Conservation (phyloP, 345 rosid species). For the Syzygium oleosum region DNA sequence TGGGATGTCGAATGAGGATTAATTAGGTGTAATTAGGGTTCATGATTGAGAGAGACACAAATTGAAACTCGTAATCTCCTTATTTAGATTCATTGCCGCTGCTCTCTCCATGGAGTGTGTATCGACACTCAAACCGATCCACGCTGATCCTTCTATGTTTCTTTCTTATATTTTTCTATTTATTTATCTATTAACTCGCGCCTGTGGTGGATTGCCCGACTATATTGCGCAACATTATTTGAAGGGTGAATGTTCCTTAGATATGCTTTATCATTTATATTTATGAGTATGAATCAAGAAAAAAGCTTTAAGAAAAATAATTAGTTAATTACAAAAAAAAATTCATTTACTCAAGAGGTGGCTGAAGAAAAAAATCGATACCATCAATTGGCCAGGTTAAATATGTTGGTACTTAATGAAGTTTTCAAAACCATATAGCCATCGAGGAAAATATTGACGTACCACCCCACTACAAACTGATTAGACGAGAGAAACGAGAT, state of each 20-base stretch:
- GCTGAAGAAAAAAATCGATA: too few relatives aligned
- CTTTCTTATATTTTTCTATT: neutral
- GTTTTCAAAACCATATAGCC: neutral
- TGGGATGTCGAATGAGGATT: neutral
- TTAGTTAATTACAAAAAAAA: too few relatives aligned
- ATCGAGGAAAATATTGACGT: neutral
- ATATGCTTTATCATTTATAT: neutral
- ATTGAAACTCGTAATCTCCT: neutral
- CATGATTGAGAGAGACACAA: neutral
- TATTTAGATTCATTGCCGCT: accelerated
- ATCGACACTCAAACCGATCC: neutral
- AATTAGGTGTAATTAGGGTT: neutral
- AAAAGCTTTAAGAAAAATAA: neutral
- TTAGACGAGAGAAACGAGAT: too few relatives aligned
- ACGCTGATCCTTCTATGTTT: neutral
- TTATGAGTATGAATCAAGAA: neutral
- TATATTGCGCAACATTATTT: neutral
- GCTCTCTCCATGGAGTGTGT: neutral
- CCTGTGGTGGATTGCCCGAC: accelerated
- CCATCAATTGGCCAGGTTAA: neutral
- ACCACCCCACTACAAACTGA: neutral
- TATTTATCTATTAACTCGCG: neutral
- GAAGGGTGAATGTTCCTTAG: neutral
- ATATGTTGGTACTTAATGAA: neutral
- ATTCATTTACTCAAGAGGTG: neutral